Percentiles rank a stretch among this genome's conserved stretches.
Conservation (phyloP, 2,329 filamentous ascomycete species). For the Fusarium pseudoanthophilum region DNA sequence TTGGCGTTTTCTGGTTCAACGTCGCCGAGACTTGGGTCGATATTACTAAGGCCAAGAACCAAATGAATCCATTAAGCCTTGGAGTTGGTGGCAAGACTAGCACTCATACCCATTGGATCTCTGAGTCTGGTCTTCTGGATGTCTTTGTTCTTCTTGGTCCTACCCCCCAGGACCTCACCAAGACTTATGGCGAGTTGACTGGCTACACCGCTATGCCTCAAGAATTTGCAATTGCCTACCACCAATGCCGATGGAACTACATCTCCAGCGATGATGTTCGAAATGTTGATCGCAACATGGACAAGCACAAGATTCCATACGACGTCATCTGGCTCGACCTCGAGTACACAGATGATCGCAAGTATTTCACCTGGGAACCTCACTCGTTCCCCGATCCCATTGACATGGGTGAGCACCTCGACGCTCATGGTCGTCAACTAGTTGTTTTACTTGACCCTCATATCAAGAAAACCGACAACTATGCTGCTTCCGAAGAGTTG, state of each 20-base stretch:
- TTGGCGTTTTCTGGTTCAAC: conserved; percentile 98
- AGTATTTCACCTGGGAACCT: conserved; percentile 98
- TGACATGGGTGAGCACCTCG: conserved; percentile 88
- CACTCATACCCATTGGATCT: conserved; percentile 97
- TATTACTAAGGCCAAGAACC: conserved; percentile 81
- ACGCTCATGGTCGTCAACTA: conserved; percentile 85
- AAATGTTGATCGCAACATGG: conserved; percentile 95
- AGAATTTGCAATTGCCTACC: conserved; percentile 91
- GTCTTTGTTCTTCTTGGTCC: conserved; percentile 95
- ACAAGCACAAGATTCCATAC: conserved; percentile 94
- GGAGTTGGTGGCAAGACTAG: conserved; percentile 75
- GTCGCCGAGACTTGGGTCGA: conserved; percentile 98
- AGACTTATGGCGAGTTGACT: conserved; percentile 87
- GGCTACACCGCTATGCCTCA: conserved; percentile 92
- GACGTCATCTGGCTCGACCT: conserved; percentile 99
- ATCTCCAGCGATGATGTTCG: conserved; percentile 96
- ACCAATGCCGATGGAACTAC: conserved; percentile 99
- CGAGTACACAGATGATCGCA: conserved; percentile 95
- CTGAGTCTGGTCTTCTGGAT: conserved; percentile 88
- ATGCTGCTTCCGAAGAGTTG: conserved; percentile 80
- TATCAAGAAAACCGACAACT: conserved; percentile 90
- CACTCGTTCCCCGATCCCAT: conserved; percentile 88
- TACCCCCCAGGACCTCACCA: conserved; percentile 82
- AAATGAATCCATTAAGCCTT: conserved; percentile 80
- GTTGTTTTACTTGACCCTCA: conserved; percentile 97